A percentile compares a stretch with the other conserved stretches of the same genome.
phyloP scores from a whole-genome alignment of 2,329 filamentous ascomycete species.

The Cytospora mali region DNA sequence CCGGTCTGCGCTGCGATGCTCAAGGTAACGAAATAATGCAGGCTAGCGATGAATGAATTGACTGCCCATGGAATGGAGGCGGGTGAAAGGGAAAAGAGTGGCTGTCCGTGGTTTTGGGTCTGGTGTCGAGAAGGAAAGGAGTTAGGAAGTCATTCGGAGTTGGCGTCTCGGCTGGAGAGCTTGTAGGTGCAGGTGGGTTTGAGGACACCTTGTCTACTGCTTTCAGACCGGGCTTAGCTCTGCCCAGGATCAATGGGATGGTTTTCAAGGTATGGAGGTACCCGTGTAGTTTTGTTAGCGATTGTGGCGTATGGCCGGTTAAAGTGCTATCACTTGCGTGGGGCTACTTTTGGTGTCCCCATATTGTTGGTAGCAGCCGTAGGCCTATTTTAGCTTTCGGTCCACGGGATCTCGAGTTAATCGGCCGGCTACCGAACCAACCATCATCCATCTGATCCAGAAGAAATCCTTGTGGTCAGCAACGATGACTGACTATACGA shows the following conservation, averaged over 20 bases:
- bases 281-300: neutral
- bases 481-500: neutral
- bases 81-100: slow-evolving; percentile 16
- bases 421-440: slow-evolving; percentile 2
- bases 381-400: neutral
- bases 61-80: slow-evolving; percentile 1
- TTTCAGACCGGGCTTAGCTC: neutral
- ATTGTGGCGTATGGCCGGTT: neutral
- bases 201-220: neutral
- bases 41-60: slow-evolving; percentile 3
- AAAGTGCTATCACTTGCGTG: neutral
- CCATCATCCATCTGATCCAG: neutral
- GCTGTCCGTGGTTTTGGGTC: slow-evolving; percentile 14
- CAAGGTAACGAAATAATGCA: slow-evolving; percentile 15
- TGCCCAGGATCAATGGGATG: neutral
- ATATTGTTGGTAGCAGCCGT: neutral
- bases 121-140: slow-evolving; percentile 11
- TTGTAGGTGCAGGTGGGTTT: neutral
- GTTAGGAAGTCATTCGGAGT: neutral
- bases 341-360: neutral
- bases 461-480: neutral
- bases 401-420: neutral
- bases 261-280: neutral
- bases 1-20: slow-evolving; percentile 19
- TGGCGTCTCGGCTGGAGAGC: neutral